Evolutionary conservation across 768 basidiomycete species (phyloP).

Genomic region (Crepidotus variabilis): DNA sequence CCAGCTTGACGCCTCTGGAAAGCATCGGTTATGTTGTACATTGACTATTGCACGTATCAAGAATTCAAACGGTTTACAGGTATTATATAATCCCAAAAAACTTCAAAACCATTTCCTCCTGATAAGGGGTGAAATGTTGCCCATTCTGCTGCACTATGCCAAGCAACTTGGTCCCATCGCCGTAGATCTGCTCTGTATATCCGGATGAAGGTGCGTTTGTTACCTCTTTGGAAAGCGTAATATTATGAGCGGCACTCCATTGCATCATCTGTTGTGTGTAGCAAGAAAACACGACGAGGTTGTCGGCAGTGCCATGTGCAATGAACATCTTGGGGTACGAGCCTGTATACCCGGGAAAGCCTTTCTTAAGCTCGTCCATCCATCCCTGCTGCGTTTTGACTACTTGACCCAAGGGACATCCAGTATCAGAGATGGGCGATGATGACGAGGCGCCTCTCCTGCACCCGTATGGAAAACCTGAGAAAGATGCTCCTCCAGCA

Average conservation of each 20-base stretch:
- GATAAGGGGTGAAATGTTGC: background rate
- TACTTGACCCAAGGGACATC: slow-evolving; percentile 40
- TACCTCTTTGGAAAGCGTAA: slow-evolving; percentile 2
- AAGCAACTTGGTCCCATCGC: slow-evolving; percentile 2
- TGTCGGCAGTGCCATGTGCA: slow-evolving; percentile 48
- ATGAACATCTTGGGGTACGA: slow-evolving; percentile 46
- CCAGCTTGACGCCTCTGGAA: no score
- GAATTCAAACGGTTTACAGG: no score
- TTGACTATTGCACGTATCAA: no score
- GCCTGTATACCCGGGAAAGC: slow-evolving; percentile 54
- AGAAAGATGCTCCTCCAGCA: slow-evolving; percentile 43
- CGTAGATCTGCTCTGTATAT: slow-evolving; percentile 10
- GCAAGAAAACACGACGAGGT: slow-evolving; percentile 1
- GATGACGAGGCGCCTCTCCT: slow-evolving; percentile 35
- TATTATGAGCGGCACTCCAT: slow-evolving; percentile 9
- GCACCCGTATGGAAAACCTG: slow-evolving; percentile 55
- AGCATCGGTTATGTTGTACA: no score
- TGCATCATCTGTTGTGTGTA: slow-evolving; percentile 13
- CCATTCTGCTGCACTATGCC: background rate
- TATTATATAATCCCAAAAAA: background rate
- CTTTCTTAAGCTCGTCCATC: slow-evolving; percentile 41
- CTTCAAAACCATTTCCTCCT: background rate
- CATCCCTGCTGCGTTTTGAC: slow-evolving; percentile 44
- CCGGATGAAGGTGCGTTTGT: slow-evolving; percentile 5
- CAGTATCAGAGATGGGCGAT: slow-evolving; percentile 35